Evolutionary conservation across 75 land plant species (phyloP).

Genomic region (Cunninghamia lanceolata): DNA sequence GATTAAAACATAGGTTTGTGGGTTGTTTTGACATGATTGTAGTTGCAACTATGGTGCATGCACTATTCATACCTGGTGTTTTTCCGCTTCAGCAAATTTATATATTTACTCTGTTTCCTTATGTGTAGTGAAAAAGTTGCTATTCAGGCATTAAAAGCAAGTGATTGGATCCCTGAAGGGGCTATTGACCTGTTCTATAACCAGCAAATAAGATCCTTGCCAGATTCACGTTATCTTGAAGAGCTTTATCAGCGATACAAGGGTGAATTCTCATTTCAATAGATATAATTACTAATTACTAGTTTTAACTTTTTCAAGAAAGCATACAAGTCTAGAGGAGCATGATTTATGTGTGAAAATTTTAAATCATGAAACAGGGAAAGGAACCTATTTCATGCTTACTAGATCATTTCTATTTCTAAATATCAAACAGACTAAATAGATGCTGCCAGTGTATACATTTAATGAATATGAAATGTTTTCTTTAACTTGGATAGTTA

Average conservation of each 20-base stretch:
- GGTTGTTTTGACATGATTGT: background rate
- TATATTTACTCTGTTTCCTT: slow-evolving; percentile 5
- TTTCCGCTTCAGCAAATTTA: background rate
- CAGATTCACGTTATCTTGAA: slow-evolving; percentile 81
- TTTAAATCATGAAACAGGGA: background rate
- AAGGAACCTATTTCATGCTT: background rate
- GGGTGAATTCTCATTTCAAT: slow-evolving; percentile 34
- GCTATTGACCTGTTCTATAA: slow-evolving; percentile 92
- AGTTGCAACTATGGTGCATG: background rate
- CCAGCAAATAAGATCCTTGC: slow-evolving; percentile 60
- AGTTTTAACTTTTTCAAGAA: background rate
- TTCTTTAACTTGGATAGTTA: background rate
- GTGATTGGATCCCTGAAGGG: slow-evolving; percentile 96
- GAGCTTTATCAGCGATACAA: slow-evolving; percentile 90
- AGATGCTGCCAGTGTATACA: background rate
- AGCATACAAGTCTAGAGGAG: background rate
- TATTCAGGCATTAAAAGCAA: slow-evolving; percentile 71
- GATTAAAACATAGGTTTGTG: background rate
- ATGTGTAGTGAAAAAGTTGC: slow-evolving; percentile 85
- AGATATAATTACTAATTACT: background rate
- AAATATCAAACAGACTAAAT: background rate
- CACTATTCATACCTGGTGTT: slow-evolving; percentile 4
- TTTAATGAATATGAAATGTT: background rate
- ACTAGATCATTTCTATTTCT: background rate
- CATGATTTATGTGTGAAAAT: background rate